Conservation (phyloP, 352 stramenopile genomes). For the Pythium apleroticum region DNA sequence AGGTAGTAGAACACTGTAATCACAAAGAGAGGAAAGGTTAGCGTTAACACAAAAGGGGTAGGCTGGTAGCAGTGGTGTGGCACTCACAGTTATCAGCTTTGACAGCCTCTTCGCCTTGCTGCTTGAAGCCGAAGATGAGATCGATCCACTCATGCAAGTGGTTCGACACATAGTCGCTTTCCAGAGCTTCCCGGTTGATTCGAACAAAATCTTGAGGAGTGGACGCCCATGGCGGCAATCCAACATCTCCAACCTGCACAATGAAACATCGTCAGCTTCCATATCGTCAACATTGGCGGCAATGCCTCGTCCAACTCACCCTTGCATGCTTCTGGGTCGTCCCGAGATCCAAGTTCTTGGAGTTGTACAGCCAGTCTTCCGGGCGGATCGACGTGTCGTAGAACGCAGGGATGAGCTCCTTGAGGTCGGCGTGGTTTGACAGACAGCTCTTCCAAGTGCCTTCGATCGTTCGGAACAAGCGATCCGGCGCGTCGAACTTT, state of each 20-base stretch:
- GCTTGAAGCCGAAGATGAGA: conserved; percentile 82
- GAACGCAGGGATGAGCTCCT: conserved; percentile 99
- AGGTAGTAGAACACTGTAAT: conserved; percentile 86
- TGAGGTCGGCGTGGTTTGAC: conserved; percentile 93
- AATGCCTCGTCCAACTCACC: conserved; percentile 12
- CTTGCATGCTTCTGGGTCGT: conserved; percentile 71
- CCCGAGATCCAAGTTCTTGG: conserved; percentile 95
- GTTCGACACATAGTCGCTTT: conserved; percentile 70
- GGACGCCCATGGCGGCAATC: conserved; percentile 93
- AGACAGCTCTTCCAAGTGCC: conserved; percentile 89
- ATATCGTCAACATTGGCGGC: not conserved
- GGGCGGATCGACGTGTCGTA: conserved; percentile 87
- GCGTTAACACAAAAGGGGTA: not conserved
- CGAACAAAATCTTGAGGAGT: conserved; percentile 78
- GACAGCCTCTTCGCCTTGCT: conserved; percentile 68
- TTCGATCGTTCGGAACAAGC: conserved; percentile 95
- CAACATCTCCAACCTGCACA: conserved; percentile 90
- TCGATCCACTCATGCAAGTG: conserved; percentile 85
- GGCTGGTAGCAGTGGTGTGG: too few relatives aligned
- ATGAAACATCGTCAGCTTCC: not conserved
- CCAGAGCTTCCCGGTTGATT: conserved; percentile 69
- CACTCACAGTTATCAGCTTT: conserved; percentile 77
- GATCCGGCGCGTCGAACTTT: conserved; percentile 98
- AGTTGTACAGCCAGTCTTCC: conserved; percentile 95
- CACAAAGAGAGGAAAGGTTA: not conserved